Evolutionary conservation across 352 stramenopile genomes (phyloP).

Genomic region (Pythium grandisporangium): DNA sequence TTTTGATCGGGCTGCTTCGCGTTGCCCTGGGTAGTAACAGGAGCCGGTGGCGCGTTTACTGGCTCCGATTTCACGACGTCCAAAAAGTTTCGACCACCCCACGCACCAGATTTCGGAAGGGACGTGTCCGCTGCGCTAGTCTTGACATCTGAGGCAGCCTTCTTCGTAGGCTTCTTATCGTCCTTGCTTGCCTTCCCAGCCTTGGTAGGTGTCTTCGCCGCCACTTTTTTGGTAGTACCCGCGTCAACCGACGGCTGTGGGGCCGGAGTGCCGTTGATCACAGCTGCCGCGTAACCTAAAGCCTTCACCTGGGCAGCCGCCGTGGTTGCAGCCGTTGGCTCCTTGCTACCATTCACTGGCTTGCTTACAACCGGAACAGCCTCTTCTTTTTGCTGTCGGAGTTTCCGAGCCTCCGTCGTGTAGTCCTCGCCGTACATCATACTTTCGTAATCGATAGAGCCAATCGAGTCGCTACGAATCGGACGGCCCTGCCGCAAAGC

Average conservation of each 20-base stretch:
- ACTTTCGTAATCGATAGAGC: constrained; percentile 84
- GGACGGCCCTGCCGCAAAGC: constrained; percentile 83
- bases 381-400: constrained; percentile 40
- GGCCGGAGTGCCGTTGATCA: constrained; percentile 69
- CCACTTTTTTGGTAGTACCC: constrained; percentile 45
- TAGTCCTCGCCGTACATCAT: constrained; percentile 89
- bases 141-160: constrained; percentile 10
- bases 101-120: constrained; percentile 57
- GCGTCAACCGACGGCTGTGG: constrained; percentile 21
- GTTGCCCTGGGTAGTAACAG: constrained; percentile 10
- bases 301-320: constrained; percentile 24
- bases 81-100: constrained; percentile 74
- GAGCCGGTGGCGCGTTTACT: constrained; percentile 16
- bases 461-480: constrained; percentile 82
- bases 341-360: constrained; percentile 5
- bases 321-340: constrained; percentile 2
- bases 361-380: constrained; percentile 4
- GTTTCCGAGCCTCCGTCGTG: constrained; percentile 76
- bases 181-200: constrained; percentile 18
- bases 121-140: constrained; percentile 25
- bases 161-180: constrained; percentile 30
- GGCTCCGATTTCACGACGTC: constrained; percentile 80
- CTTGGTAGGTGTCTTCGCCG: constrained; percentile 22
- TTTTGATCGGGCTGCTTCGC: constrained; percentile 14
- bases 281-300: constrained; percentile 59